A percentile compares a stretch with the other conserved stretches of the same genome.
phyloP scores from a whole-genome alignment of 2,329 filamentous ascomycete species.

The Penicillium hesseltinei region DNA sequence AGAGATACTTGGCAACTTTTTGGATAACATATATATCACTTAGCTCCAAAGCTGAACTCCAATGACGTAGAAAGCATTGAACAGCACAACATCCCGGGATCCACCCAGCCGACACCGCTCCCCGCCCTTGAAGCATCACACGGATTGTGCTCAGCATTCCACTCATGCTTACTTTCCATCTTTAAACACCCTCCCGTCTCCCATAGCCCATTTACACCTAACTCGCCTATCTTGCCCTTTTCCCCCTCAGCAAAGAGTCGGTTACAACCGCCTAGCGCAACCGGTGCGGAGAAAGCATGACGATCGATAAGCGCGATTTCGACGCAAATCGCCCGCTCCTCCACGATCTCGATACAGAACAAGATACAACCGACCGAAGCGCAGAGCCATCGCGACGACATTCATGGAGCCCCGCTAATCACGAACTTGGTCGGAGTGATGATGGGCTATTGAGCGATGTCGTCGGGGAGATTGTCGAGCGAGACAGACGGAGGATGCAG shows the following conservation, averaged over 20 bases:
- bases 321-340: conserved; percentile 42
- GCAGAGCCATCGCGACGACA: conserved; percentile 25
- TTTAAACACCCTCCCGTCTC: not conserved
- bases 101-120: conserved; percentile 22
- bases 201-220: not conserved
- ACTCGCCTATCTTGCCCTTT: not conserved
- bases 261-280: not conserved
- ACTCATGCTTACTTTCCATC: not conserved
- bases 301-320: conserved; percentile 49
- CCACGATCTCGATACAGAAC: conserved; percentile 18
- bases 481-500: conserved; percentile 55
- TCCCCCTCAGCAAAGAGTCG: not conserved
- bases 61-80: conserved; percentile 23
- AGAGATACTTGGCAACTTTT: not conserved
- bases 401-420: conserved; percentile 17
- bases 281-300: conserved; percentile 20
- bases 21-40: not conserved
- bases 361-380: conserved; percentile 17
- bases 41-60: not conserved
- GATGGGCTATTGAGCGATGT: conserved; percentile 58
- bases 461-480: conserved; percentile 58
- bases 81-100: conserved; percentile 19
- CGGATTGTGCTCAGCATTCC: not conserved
- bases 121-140: conserved; percentile 14
- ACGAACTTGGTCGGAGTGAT: conserved; percentile 26